These are phyloP conservation scores for Verticillium nonalfalfae DNA, from an alignment of 2,329 filamentous ascomycete species.

Conservation along the genomic window DNA sequence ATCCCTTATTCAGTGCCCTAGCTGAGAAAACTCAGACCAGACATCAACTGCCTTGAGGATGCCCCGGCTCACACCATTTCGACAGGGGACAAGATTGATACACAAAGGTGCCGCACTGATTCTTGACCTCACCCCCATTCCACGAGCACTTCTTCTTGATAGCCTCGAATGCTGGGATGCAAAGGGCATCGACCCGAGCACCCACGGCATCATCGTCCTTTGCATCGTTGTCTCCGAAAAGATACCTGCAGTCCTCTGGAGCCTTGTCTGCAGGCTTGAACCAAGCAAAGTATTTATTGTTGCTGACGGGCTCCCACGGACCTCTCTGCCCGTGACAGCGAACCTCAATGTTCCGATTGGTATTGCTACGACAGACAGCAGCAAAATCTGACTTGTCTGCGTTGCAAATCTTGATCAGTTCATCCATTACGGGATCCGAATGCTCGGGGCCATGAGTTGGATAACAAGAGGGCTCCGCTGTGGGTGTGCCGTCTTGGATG, in stretches of 20 bases:
- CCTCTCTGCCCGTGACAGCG: neutral
- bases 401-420: neutral
- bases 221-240: neutral
- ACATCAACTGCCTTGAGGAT: neutral
- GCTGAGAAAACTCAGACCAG: too few relatives aligned
- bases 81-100: neutral
- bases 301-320: neutral
- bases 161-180: neutral
- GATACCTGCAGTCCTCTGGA: neutral
- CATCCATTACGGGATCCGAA: neutral
- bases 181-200: neutral
- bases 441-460: neutral
- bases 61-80: neutral
- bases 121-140: slow-evolving; percentile 4
- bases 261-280: neutral
- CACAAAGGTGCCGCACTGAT: slow-evolving; percentile 2
- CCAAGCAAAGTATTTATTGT: neutral
- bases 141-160: slow-evolving; percentile 1
- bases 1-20: too few relatives aligned
- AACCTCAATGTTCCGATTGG: neutral
- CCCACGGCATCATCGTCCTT: neutral
- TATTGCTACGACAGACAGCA: neutral
- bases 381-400: neutral
- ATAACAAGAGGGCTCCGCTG: neutral
- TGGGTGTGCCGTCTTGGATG: neutral